Evolutionary conservation across 371 early-diverging fungal species (phyloP), one percentile per base, ranked within the genome.

Genomic region (Mortierella sp.): DNA sequence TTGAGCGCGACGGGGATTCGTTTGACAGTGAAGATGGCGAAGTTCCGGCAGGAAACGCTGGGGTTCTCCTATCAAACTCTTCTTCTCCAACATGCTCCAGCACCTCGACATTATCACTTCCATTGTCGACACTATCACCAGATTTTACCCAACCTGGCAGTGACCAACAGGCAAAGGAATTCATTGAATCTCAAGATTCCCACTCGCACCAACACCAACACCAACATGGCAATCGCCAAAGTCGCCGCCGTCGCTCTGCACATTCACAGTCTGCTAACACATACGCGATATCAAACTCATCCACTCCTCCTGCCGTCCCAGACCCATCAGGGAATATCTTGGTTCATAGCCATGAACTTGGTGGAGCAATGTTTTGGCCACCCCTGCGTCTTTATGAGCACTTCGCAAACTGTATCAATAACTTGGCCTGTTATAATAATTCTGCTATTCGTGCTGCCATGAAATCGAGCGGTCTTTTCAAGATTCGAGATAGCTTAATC

Each of bases 391-490:
- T 82, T 4, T 81, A 84, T 53, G 83, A 76, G 60, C 85, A 83
- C 45, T 85, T 85, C 63, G 85, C 74, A 43, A 76, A 57, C 40
- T 80, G 81, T 10, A 77, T 85, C 68, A 85, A 85, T 47, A 81
- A 74, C 33, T 45, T 85, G 65, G 85, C 85, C 15, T 85, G 84
- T 57, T 81, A 74, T 69, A 85, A 83, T 67, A 80, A 83, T 61
- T 76, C 85, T 8, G 80, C 67, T 1, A 83, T 83, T 40, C 83
- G 85, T 19, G 47, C 83, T 7, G 76, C 77, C 21, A 85, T 85
- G 85, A 85, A 85, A 57, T 83, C 85, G 5, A 79, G 81, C 15
- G 85, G 85, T 3, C 62, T 85, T 63, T 85, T 85, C 70, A 83
- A 83, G 66, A 85, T 85, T 36, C 73, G 85, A 1, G 85, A 85